A percentile compares a stretch with the other conserved stretches of the same genome.
Evolutionary conservation across 345 rosid species (phyloP).

Genomic region (Euclidium syriacum): DNA sequence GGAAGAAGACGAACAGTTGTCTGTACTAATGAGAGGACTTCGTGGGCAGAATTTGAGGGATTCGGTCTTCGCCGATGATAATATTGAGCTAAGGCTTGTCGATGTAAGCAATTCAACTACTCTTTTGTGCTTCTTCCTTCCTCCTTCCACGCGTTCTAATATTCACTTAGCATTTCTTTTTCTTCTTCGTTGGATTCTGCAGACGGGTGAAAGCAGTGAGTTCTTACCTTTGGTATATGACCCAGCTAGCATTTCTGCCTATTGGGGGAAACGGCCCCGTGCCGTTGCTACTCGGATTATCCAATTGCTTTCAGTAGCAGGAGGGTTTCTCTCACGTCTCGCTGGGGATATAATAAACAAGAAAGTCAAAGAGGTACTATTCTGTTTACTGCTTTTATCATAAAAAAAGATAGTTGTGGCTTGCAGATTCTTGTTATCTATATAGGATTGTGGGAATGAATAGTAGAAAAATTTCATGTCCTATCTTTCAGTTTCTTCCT

Average conservation of each 20-base stretch:
- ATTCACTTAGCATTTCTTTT: conserved; percentile 2
- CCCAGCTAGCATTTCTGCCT: conserved; percentile 76
- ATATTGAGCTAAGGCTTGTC: conserved; percentile 67
- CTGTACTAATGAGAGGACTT: conserved; percentile 86
- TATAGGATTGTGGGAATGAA: neutral
- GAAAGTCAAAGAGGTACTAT: conserved; percentile 74
- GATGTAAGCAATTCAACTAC: conserved; percentile 44
- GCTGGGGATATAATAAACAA: conserved; percentile 69
- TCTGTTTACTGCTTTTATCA: neutral
- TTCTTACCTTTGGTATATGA: conserved; percentile 88
- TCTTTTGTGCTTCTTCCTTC: neutral
- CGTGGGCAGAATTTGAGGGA: conserved; percentile 91
- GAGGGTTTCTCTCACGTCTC: conserved; percentile 85
- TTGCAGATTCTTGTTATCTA: neutral
- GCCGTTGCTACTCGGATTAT: conserved; percentile 82
- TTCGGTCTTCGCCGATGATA: conserved; percentile 72
- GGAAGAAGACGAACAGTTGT: conserved; percentile 83
- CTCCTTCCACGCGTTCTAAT: neutral
- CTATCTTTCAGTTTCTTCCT: neutral
- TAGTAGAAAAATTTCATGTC: neutral
- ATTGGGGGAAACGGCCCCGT: conserved; percentile 96
- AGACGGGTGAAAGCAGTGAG: conserved; percentile 92
- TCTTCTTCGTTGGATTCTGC: conserved; percentile 18
- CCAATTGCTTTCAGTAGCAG: conserved; percentile 85
- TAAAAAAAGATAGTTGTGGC: neutral